Conservation (phyloP, 768 basidiomycete species). For the Pleurotus sapidus region DNA sequence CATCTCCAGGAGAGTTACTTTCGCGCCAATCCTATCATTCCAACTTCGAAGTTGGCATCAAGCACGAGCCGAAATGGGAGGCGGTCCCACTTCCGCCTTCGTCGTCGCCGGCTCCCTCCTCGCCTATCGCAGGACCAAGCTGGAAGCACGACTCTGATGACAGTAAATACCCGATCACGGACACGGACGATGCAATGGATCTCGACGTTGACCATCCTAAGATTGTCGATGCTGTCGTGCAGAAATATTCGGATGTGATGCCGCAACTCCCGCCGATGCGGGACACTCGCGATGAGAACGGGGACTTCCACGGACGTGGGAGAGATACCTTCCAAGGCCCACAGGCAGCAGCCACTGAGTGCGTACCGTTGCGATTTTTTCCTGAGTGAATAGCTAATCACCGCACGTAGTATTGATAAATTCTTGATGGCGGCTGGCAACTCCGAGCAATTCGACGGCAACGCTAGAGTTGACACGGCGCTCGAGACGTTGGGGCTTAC, state of each 20-base stretch:
- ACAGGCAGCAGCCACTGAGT: conserved; percentile 50
- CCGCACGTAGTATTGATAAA: conserved; percentile 41
- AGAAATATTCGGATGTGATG: conserved; percentile 16
- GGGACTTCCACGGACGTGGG: conserved; percentile 46
- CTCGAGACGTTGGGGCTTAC: conserved; percentile 49
- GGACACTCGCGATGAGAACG: conserved; percentile 37
- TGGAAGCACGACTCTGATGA: conserved; percentile 14
- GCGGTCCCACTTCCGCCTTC: conserved; percentile 10
- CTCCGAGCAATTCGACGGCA: conserved; percentile 55
- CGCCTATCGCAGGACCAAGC: conserved; percentile 5
- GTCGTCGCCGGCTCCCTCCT: conserved; percentile 16
- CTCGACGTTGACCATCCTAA: conserved; percentile 15
- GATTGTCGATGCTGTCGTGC: conserved; percentile 19
- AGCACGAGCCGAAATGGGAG: background rate
- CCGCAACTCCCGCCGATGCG: conserved; percentile 19
- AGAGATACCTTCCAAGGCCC: conserved; percentile 43
- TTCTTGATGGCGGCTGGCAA: conserved; percentile 57
- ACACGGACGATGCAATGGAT: conserved; percentile 4
- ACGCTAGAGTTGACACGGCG: conserved; percentile 56
- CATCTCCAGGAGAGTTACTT: background rate
- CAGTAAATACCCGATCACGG: background rate
- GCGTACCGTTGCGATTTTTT: conserved; percentile 13
- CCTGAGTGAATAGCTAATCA: conserved; percentile 1
- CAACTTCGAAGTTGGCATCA: background rate
- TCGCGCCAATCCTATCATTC: background rate